phyloP scores from a whole-genome alignment of 116 monocot genomes.

The Zostera marina region DNA sequence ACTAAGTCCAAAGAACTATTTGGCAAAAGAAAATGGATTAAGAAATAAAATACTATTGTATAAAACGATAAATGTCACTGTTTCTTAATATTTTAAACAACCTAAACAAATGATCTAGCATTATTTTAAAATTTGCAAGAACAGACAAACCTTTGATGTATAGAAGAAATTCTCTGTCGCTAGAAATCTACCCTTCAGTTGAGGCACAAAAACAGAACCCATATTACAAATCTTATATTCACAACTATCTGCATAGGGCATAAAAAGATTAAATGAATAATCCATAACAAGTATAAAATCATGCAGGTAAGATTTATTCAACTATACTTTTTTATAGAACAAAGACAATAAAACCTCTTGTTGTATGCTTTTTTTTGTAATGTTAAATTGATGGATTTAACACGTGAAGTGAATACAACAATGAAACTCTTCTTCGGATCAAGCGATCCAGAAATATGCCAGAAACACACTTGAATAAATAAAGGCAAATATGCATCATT shows the following conservation, averaged over 20 bases:
- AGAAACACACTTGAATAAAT: too few species aligned
- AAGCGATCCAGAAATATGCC: too few species aligned
- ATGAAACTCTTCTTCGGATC: too few species aligned
- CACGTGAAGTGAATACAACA: too few species aligned
- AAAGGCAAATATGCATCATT: too few species aligned
- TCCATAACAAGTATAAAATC: background rate
- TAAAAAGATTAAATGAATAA: background rate
- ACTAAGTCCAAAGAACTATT: slow-evolving; percentile 60
- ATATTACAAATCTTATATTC: slow-evolving; percentile 30
- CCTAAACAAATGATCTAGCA: background rate
- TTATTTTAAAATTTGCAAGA: background rate
- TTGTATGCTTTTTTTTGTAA: too few species aligned
- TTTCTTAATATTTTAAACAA: background rate
- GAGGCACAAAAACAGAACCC: slow-evolving; percentile 56
- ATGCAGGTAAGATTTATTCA: too few species aligned
- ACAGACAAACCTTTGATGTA: slow-evolving; percentile 54
- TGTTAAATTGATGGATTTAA: too few species aligned
- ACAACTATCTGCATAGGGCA: slow-evolving; percentile 43
- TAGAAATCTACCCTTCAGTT: slow-evolving; percentile 58
- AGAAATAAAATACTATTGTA: background rate
- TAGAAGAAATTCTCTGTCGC: slow-evolving; percentile 96
- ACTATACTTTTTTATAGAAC: too few species aligned
- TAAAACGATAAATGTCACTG: background rate
- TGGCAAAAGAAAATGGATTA: slow-evolving; percentile 1
- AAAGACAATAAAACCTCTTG: too few species aligned